Evolutionary conservation across 305 asterid species (phyloP).

Genomic region (Fraxinus albicans): DNA sequence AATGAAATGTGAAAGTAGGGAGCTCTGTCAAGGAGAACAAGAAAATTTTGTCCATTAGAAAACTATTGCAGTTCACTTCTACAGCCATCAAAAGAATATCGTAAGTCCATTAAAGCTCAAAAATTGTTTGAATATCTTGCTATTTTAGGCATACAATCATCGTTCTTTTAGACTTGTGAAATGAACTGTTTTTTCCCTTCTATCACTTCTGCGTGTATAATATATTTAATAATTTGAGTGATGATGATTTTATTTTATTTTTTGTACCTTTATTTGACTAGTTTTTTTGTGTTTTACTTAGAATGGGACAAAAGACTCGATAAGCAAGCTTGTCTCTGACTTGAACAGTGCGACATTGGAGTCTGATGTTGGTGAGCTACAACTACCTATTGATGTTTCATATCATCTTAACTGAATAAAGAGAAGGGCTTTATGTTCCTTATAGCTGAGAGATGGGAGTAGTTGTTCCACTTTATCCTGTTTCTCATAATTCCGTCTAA

Average conservation of each 20-base stretch:
- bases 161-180: conserved; percentile 8
- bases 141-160: not conserved
- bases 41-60: not conserved
- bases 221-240: not conserved
- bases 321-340: conserved; percentile 78
- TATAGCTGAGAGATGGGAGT: not conserved
- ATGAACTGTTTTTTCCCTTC: not conserved
- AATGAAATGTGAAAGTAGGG: not conserved
- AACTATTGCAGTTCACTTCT: not conserved
- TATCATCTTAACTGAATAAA: conserved; percentile 6
- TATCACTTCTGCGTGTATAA: not conserved
- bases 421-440: not conserved
- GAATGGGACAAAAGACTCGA: conserved; percentile 93
- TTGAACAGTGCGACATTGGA: conserved; percentile 80
- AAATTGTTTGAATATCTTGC: not conserved
- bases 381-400: conserved; percentile 1
- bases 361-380: conserved; percentile 86
- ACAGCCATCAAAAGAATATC: not conserved
- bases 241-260: conserved; percentile 7
- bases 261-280: conserved; percentile 19
- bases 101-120: not conserved
- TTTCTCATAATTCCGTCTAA: not conserved
- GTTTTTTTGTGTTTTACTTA: conserved; percentile 20
- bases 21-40: not conserved
- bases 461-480: not conserved